Base-by-base conservation (phyloP, 1,284 basidiomycete genomes). In the Retiboletus fuscus region DNA sequence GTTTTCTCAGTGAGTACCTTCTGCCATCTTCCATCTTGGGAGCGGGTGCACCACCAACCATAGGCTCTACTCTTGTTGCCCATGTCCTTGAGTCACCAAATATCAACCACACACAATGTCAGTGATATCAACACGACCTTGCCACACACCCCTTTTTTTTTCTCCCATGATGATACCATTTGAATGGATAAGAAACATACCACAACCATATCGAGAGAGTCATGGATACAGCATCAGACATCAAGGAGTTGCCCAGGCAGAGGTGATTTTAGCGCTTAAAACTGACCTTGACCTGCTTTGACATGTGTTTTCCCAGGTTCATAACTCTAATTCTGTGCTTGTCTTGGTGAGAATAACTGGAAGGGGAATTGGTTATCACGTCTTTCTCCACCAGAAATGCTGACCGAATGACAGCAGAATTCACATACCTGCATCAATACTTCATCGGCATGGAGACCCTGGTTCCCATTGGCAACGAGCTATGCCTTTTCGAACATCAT, bases 1-100 rank as follows among this genome's bases (percentile, higher is more conserved):
- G 74, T 64, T 53, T 74, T 46, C 44, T 46, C 44, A 46, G 44
- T 7, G 20, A 46, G 44, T 20, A 46, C 5, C 53, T 46, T 39
- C 34, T 10, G 4, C 34, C 34, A 39, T 20, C 20, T 2, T 46
- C 20, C 20, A 46, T 46, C 20, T 46, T 46, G 16, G 8, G 44
- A 46, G 44, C 44, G 8, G 11, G 44, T 16, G 44, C 44, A 46
- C n/a, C n/a, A 22, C 41, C 28, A 39, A 46, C 5, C 63, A 39
- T 16, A 16, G 34, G 34, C 34, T 13, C 16, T 11, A 46, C 44
- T 20, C 44, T 20, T 46, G 16, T 46, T 24, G 24, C 20, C 43
- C 63, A n/a, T 65, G 5, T 24, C 22, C 11, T 69, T 15, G 20
- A 34, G 26, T 34, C 44, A 13, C 12, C 41, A 55, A 24, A 26